Evolutionary conservation across 176 grass and related monocot species (phyloP), one percentile per base, ranked within the genome.

Genomic region (Thalia dealbata): DNA sequence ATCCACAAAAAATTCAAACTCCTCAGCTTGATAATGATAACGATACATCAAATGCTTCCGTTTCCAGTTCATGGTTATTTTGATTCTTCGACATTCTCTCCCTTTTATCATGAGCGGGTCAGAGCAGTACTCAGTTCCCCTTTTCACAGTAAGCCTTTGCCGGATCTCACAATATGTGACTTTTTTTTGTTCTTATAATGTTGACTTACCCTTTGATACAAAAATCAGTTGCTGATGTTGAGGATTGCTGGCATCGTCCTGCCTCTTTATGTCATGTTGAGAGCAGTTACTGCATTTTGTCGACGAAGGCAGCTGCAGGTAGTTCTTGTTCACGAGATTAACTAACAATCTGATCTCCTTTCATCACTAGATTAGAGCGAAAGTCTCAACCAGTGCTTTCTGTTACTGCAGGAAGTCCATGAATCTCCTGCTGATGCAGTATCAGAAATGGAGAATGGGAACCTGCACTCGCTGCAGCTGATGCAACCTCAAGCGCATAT

Each of bases 11-110:
- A 61, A 43, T 78, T 41, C 27, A 54, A 32, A 78, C 42, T 59
- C 35, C 21, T 43, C 10, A 13, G 62, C 69, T 26, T 60, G 67
- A 1, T 9, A 7, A 7, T 22, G 38, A 35, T 22, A 14, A 2
- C 22, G 1, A n/a, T 44, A 43, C 43, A 68, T 68, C 3, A 5
- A 23, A 56, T 19, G 43, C 77, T 43, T 82, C 42, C 79, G 64
- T 74, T 23, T 71, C 72, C 46, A 99, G 95, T 93, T 99, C 85
- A 75, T 91, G 87, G 56, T 89, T 63, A 74, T 92, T 80, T 73
- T 99, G 51, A 21, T 91, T 58, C 85, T 99, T 74, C 89, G 85
- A 32, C 95, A 99, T 78, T 76, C 74, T 2, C 85, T 93, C 44
- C 90, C 90, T 77, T 76, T 97, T 14, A 80, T 91, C 52, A 79